These are phyloP conservation scores for Fomitopsis betulina DNA, from an alignment of 1,284 basidiomycete genomes.

Conservation along the genomic window DNA sequence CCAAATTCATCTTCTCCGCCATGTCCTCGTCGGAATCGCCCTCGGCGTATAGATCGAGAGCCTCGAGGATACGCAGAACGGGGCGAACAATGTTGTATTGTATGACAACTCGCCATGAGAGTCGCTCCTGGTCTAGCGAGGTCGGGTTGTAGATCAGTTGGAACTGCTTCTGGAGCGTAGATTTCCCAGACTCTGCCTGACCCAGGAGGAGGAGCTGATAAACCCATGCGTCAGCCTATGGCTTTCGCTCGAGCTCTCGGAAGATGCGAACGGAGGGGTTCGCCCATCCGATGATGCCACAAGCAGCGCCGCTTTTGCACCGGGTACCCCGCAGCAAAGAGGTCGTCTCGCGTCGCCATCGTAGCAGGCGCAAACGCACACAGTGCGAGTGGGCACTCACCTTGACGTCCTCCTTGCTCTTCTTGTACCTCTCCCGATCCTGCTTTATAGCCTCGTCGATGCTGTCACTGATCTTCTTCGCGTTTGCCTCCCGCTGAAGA, in stretches of 20 bases:
- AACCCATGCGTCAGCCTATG: background rate
- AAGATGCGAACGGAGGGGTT: background rate
- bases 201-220: conserved; percentile 68
- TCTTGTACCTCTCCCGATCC: conserved; percentile 60
- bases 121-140: conserved; percentile 69
- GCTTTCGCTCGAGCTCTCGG: background rate
- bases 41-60: conserved; percentile 65
- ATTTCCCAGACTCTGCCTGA: conserved; percentile 81
- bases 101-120: conserved; percentile 79
- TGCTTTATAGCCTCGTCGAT: conserved; percentile 75
- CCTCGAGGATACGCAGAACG: conserved; percentile 68
- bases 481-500: conserved; percentile 63
- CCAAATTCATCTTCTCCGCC: conserved; percentile 3
- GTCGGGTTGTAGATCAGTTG: conserved; percentile 80
- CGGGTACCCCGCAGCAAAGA: background rate
- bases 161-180: conserved; percentile 80
- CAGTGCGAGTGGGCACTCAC: conserved; percentile 30
- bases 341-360: background rate
- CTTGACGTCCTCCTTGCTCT: conserved; percentile 70
- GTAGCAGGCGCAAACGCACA: too few relatives aligned
- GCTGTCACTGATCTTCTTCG: conserved; percentile 66
- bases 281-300: too few relatives aligned
- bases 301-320: background rate
- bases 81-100: conserved; percentile 80
- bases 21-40: conserved; percentile 40